Conservation (phyloP, 2,329 filamentous ascomycete species). For the Pyricularia pennisetigena region DNA sequence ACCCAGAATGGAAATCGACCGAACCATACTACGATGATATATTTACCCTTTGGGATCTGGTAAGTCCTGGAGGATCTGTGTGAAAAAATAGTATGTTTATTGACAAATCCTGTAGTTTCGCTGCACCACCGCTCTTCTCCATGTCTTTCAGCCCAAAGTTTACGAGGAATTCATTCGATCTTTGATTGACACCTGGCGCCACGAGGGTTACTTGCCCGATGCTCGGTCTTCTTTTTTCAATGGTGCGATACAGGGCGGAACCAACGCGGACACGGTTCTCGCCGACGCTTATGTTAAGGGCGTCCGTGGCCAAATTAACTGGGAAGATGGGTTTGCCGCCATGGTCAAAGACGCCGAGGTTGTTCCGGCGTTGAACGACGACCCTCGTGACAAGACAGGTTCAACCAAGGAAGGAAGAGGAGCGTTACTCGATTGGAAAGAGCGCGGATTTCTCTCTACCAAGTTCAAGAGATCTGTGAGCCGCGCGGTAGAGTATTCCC, state of each 20-base stretch:
- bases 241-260: conserved; percentile 59
- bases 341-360: conserved; percentile 61
- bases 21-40: conserved; percentile 66
- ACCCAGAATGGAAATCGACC: conserved; percentile 50
- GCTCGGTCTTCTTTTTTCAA: conserved; percentile 60
- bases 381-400: conserved; percentile 44
- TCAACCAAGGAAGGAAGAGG: conserved; percentile 60
- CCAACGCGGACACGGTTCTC: conserved; percentile 61
- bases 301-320: conserved; percentile 51
- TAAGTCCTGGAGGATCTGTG: conserved; percentile 13
- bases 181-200: conserved; percentile 57
- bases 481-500: conserved; percentile 51
- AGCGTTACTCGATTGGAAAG: conserved; percentile 59
- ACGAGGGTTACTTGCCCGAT: conserved; percentile 56
- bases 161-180: conserved; percentile 59
- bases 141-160: conserved; percentile 51
- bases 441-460: conserved; percentile 55
- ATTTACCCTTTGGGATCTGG: conserved; percentile 56
- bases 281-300: conserved; percentile 65
- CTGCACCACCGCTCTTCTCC: conserved; percentile 54
- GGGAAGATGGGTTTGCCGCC: conserved; percentile 50
- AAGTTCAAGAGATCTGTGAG: conserved; percentile 51
- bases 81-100: background rate
- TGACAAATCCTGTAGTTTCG: conserved; percentile 32
- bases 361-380: conserved; percentile 47